Evolutionary conservation across 1,284 basidiomycete genomes (phyloP), one percentile per base, ranked within the genome.

Genomic region (Anthracocystis panici-leucophaei): DNA sequence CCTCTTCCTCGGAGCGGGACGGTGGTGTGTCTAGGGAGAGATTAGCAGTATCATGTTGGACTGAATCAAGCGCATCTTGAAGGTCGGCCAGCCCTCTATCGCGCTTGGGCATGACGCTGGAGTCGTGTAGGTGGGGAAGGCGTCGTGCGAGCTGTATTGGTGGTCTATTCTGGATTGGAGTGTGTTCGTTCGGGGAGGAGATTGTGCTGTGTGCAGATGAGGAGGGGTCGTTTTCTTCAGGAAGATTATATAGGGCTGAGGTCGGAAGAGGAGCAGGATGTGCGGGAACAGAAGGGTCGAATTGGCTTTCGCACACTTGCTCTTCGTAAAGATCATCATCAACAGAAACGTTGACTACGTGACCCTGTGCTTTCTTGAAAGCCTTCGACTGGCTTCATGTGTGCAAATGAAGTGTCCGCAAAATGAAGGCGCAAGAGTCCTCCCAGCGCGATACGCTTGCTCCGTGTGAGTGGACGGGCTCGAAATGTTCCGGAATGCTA

Each of bases 51-150:
- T 48, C 46, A 2, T 31, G 46, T n/a, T 18, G 18, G 8, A n/a
- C 6, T 10, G 16, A 29, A 23, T 27, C 46, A 25, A 48, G 46
- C 1, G 52, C 23, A n/a, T 29, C 25, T 25, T 53, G 38, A 16
- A 53, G 25, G 8, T 44, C 50, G 14, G 5, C 27, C 12, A 42
- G 45, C 20, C 46, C 44, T 31, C 57, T 44, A 20, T 41, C 9
- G 11, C 62, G 67, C 46, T 70, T 70, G 14, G 54, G 20, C 67
- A 70, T 70, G 44, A 27, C 42, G 21, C 49, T 44, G 16, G 55
- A 49, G 41, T 29, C 31, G 10, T 23, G 50, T n/a, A 57, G 59
- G 12, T 11, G 23, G 10, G 50, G 10, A 3, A 57, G 50, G 23
- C 16, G 38, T 7, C n/a, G 27, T 1, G 29, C 29, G 1, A 49